phyloP scores from a whole-genome alignment of 345 rosid genomes.

The Lepidium didymum region DNA sequence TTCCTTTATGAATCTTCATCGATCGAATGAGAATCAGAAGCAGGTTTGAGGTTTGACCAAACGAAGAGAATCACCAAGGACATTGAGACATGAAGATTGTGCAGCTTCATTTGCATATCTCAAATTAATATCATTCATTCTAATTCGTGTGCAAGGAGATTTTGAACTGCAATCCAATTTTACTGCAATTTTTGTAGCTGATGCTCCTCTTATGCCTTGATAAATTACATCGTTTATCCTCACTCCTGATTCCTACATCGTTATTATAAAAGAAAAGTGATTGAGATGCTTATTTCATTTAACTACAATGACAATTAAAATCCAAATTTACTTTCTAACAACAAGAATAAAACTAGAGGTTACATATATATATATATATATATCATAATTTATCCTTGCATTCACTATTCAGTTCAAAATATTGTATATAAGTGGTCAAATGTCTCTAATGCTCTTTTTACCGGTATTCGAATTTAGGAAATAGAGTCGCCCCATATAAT shows the following conservation, averaged over 20 bases:
- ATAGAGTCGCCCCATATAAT: too few species aligned
- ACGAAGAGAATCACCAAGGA: slow-evolving; percentile 12
- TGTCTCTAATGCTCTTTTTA: too few species aligned
- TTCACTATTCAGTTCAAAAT: too few species aligned
- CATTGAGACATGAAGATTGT: slow-evolving; percentile 32
- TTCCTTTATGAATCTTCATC: background rate
- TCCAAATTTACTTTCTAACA: too few species aligned
- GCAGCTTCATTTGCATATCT: slow-evolving; percentile 20
- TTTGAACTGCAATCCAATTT: slow-evolving; percentile 35
- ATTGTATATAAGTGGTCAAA: too few species aligned
- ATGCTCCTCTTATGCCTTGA: slow-evolving; percentile 33
- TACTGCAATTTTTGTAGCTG: slow-evolving; percentile 31
- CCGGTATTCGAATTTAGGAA: too few species aligned
- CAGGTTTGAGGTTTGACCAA: slow-evolving; percentile 23
- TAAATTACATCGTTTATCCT: slow-evolving; percentile 30
- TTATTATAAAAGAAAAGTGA: background rate
- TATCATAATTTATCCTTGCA: too few species aligned
- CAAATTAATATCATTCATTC: slow-evolving; percentile 25
- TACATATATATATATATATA: too few species aligned
- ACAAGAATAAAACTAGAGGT: too few species aligned
- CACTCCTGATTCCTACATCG: slow-evolving; percentile 26
- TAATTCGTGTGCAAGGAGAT: slow-evolving; percentile 30
- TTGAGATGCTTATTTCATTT: background rate
- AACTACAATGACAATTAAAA: too few species aligned
- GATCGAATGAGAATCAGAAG: background rate